These are phyloP conservation scores for Solanum virginianum DNA, from an alignment of 257 asterid species.

Conservation along the genomic window DNA sequence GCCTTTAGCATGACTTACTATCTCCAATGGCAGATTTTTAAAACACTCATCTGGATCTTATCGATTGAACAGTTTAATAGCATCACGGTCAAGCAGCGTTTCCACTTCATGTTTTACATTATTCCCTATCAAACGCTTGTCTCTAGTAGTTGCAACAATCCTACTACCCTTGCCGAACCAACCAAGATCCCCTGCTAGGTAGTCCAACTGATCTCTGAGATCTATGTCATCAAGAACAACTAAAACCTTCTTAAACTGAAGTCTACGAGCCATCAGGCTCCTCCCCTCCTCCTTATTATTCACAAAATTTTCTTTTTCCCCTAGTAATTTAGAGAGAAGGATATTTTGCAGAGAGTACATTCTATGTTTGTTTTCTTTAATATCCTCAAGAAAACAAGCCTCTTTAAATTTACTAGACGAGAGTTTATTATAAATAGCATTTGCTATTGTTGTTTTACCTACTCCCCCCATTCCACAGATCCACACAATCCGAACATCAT, in stretches of 20 bases:
- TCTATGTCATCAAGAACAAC: neutral
- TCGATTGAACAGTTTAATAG: neutral
- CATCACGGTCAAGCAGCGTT: neutral
- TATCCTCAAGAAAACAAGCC: neutral
- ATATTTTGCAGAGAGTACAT: neutral
- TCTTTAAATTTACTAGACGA: neutral
- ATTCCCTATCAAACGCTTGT: neutral
- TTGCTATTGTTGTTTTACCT: neutral
- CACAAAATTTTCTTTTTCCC: neutral
- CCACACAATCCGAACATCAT: neutral
- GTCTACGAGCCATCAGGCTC: neutral
- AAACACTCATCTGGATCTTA: neutral
- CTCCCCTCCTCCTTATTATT: neutral
- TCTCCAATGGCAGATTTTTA: neutral
- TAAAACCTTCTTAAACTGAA: neutral
- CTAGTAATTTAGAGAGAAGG: neutral
- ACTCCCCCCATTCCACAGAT: neutral
- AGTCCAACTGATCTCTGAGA: neutral
- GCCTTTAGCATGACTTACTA: neutral
- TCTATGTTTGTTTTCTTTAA: neutral
- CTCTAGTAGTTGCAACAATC: neutral
- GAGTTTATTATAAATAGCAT: neutral
- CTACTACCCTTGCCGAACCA: neutral
- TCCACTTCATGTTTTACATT: neutral
- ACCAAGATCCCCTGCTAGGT: neutral